Conservation (phyloP, 345 rosid genomes). For the Eucalyptus erythrocorys region DNA sequence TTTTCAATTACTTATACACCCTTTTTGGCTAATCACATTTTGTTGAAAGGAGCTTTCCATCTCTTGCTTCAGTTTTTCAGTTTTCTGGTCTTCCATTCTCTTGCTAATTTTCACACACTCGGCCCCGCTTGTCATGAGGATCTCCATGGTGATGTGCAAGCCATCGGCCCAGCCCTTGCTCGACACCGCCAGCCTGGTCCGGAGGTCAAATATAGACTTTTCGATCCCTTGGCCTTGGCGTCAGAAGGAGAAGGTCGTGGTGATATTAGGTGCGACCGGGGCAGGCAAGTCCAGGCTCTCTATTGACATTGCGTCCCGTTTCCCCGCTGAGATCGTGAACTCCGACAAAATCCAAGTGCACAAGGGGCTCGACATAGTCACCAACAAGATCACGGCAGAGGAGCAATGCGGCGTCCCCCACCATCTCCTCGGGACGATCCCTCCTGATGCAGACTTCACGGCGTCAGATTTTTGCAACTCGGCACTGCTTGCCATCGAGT, state of each 20-base stretch:
- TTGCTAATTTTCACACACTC: neutral
- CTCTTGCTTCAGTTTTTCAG: neutral
- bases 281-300: conserved; percentile 82
- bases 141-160: conserved; percentile 21
- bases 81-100: neutral
- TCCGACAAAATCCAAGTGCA: conserved; percentile 72
- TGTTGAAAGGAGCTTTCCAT: neutral
- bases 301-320: conserved; percentile 51
- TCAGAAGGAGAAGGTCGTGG: conserved; percentile 53
- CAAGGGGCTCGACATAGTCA: conserved; percentile 47
- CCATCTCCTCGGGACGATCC: conserved; percentile 50
- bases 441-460: conserved; percentile 34
- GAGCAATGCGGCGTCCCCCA: conserved; percentile 62
- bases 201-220: conserved; percentile 9
- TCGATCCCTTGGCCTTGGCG: conserved; percentile 14
- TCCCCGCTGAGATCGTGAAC: conserved; percentile 59
- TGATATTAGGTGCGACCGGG: conserved; percentile 76
- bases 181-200: conserved; percentile 3
- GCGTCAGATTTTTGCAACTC: conserved; percentile 26
- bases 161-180: conserved; percentile 11
- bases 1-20: neutral
- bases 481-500: conserved; percentile 29
- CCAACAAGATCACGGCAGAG: conserved; percentile 50
- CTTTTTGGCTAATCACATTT: neutral
- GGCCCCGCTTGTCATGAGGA: conserved; percentile 1